phyloP scores from a whole-genome alignment of 2,329 filamentous ascomycete species.

The Penicillium sp. region DNA sequence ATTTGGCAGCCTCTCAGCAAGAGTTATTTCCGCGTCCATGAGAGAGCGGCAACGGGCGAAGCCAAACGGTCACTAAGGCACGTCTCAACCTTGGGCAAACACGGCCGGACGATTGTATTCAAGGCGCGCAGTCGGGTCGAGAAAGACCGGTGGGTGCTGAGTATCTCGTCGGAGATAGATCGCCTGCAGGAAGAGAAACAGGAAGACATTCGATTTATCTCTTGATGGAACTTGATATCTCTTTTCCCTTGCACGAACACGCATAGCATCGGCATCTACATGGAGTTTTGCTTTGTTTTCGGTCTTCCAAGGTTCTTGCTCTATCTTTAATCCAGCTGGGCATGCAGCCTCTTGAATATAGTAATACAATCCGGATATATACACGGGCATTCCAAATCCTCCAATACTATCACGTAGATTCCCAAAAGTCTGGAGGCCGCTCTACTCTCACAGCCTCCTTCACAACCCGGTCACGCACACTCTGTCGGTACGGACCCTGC shows the following conservation, averaged over 20 bases:
- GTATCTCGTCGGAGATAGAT: conserved; percentile 62
- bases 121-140: conserved; percentile 60
- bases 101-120: conserved; percentile 61
- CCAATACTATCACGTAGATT: not conserved
- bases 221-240: conserved; percentile 7
- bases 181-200: conserved; percentile 45
- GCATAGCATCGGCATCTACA: conserved; percentile 1
- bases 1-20: conserved; percentile 58
- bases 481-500: conserved; percentile 29
- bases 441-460: conserved; percentile 38
- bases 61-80: conserved; percentile 49
- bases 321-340: not conserved
- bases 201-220: conserved; percentile 49
- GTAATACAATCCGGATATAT: conserved; percentile 15
- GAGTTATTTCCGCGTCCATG: conserved; percentile 49
- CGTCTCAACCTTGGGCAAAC: conserved; percentile 57
- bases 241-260: conserved; percentile 2
- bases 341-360: conserved; percentile 7
- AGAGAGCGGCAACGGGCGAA: conserved; percentile 37
- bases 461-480: conserved; percentile 33
- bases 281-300: not conserved
- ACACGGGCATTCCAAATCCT: not conserved
- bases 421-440: conserved; percentile 6
- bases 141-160: conserved; percentile 63
- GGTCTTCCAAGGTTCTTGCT: not conserved